Percentiles rank a stretch among this genome's conserved stretches.
Conservation (phyloP, 208 protist genomes). For the Crithidia sp. region DNA sequence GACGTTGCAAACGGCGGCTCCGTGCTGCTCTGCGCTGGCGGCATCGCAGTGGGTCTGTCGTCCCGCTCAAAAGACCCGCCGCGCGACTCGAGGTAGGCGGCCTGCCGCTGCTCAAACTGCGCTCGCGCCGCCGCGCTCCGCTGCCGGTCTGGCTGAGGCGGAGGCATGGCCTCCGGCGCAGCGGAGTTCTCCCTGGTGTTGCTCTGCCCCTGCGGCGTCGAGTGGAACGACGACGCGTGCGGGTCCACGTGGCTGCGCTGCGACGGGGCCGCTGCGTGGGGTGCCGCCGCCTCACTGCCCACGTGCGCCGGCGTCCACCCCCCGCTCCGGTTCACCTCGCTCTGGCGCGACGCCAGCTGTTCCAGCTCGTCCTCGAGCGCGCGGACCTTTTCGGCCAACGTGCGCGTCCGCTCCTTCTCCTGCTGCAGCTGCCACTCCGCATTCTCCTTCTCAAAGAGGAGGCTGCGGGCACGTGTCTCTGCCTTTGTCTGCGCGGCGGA, state of each 20-base stretch:
- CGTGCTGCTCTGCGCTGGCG: not conserved
- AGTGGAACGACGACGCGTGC: not conserved
- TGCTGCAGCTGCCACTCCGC: slow-evolving; percentile 55
- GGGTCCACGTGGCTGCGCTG: slow-evolving; percentile 10
- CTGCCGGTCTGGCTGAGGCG: not conserved
- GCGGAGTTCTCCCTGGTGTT: slow-evolving; percentile 1
- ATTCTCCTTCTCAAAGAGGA: slow-evolving; percentile 71
- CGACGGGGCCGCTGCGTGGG: slow-evolving; percentile 2
- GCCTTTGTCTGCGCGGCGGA: slow-evolving; percentile 46
- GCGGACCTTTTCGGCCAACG: slow-evolving; percentile 47
- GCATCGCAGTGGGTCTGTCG: not conserved
- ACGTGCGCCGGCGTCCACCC: not conserved
- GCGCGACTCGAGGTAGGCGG: slow-evolving; percentile 1
- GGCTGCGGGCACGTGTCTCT: slow-evolving; percentile 49
- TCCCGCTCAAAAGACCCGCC: slow-evolving; percentile 8
- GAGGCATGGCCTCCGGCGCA: not conserved
- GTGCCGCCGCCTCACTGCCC: not conserved
- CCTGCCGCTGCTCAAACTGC: slow-evolving; percentile 17
- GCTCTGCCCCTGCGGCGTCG: not conserved
- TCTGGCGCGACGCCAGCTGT: slow-evolving; percentile 31
- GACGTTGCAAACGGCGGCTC: not conserved
- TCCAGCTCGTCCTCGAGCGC: slow-evolving; percentile 52
- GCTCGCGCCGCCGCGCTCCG: slow-evolving; percentile 7
- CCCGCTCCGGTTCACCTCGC: not conserved
- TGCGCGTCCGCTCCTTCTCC: slow-evolving; percentile 52